Conservation (phyloP, 1,284 basidiomycete species). For the Puccinia horiana region DNA sequence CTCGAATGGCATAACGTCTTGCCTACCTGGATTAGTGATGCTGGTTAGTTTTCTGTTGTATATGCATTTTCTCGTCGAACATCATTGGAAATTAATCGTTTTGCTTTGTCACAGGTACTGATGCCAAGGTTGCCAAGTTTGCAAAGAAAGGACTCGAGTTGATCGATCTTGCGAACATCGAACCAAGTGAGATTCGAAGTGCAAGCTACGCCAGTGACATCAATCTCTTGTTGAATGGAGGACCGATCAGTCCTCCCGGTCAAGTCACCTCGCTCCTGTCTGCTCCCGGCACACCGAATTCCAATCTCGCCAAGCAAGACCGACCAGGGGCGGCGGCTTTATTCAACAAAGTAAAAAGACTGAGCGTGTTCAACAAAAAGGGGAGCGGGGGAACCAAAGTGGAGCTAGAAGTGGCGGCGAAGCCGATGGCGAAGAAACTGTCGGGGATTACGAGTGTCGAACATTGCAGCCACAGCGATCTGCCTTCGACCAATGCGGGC, state of each 20-base stretch:
- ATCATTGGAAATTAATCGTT: not conserved
- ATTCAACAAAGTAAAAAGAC: slow-evolving; percentile 11
- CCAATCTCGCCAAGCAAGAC: not conserved
- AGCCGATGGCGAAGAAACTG: not conserved
- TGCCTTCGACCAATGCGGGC: not conserved
- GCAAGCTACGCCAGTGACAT: slow-evolving; percentile 72
- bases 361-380: slow-evolving; percentile 7
- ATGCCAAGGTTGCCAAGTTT: slow-evolving; percentile 90
- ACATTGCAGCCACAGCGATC: not conserved
- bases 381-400: not conserved
- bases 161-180: slow-evolving; percentile 58
- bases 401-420: not conserved
- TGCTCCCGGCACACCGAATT: slow-evolving; percentile 49
- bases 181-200: slow-evolving; percentile 66
- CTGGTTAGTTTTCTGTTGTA: slow-evolving; percentile 57
- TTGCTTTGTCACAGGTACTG: slow-evolving; percentile 67
- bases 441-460: not conserved
- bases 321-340: not conserved
- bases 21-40: slow-evolving; percentile 84
- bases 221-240: slow-evolving; percentile 64
- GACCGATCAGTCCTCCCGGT: slow-evolving; percentile 2
- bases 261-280: slow-evolving; percentile 14
- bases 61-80: not conserved
- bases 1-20: slow-evolving; percentile 88
- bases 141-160: slow-evolving; percentile 69